Evolutionary conservation across 352 stramenopile genomes (phyloP).

Genomic region (Phytopythium montanum): DNA sequence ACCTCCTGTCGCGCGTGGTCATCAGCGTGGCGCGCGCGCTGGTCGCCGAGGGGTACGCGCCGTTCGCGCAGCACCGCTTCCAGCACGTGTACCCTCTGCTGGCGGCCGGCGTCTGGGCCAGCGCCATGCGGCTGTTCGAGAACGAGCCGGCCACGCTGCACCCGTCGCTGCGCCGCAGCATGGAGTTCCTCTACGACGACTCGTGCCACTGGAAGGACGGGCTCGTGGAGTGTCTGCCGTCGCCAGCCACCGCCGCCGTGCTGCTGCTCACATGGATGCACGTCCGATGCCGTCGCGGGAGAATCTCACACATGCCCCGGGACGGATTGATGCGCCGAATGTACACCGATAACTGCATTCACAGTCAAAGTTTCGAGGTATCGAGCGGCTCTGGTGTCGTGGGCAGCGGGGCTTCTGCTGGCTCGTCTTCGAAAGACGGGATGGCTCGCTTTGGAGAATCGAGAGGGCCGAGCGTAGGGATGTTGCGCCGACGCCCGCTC

Average conservation of each 20-base stretch:
- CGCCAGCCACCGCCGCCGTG: conserved; percentile 61
- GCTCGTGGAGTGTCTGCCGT: conserved; percentile 75
- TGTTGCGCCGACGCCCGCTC: too few species aligned
- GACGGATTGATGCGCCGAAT: too few species aligned
- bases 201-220: conserved; percentile 71
- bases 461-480: too few species aligned
- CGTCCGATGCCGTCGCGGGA: conserved; percentile 42
- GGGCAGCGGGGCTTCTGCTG: too few species aligned
- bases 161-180: conserved; percentile 79
- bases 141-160: conserved; percentile 77
- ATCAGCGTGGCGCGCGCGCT: conserved; percentile 68
- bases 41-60: conserved; percentile 53
- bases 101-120: conserved; percentile 69
- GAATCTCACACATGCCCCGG: too few species aligned
- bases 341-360: too few species aligned
- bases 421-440: too few species aligned
- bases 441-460: too few species aligned
- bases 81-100: conserved; percentile 74
- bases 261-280: conserved; percentile 55
- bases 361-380: too few species aligned
- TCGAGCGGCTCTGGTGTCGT: too few species aligned
- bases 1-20: conserved; percentile 73
- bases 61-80: conserved; percentile 67
- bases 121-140: conserved; percentile 88
- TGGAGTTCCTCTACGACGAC: conserved; percentile 89